phyloP scores from a whole-genome alignment of 78 protist genomes.

The Polysphondylium violaceum region DNA sequence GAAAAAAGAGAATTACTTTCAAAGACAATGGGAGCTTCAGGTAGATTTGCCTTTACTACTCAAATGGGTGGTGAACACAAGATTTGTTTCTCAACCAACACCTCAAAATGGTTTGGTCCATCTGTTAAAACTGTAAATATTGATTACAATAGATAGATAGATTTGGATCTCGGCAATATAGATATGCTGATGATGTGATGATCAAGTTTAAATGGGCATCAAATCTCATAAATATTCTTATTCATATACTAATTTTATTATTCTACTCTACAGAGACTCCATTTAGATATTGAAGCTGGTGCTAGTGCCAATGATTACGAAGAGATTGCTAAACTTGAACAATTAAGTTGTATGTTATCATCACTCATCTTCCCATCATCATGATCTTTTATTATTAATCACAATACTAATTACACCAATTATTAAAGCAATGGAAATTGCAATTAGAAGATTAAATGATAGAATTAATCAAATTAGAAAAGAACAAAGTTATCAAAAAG shows the following conservation, averaged over 20 bases:
- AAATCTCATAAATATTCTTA: neutral
- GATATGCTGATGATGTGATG: neutral
- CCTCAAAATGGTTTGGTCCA: slow-evolving; percentile 83
- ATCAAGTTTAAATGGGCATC: neutral
- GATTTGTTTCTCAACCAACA: slow-evolving; percentile 62
- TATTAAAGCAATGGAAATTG: slow-evolving; percentile 49
- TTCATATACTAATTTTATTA: neutral
- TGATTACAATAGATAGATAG: too few species aligned
- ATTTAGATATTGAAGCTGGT: slow-evolving; percentile 77
- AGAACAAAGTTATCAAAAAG: slow-evolving; percentile 82
- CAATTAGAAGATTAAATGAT: slow-evolving; percentile 67
- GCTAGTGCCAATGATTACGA: slow-evolving; percentile 79
- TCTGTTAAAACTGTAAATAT: slow-evolving; percentile 56
- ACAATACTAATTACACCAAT: neutral
- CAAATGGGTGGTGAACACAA: slow-evolving; percentile 79
- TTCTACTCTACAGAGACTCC: slow-evolving; percentile 40
- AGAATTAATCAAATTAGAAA: slow-evolving; percentile 78
- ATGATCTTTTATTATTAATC: neutral
- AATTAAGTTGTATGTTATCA: slow-evolving; percentile 36
- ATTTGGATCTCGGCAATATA: too few species aligned
- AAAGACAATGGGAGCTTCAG: slow-evolving; percentile 44
- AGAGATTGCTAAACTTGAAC: slow-evolving; percentile 76
- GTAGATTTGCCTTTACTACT: slow-evolving; percentile 70
- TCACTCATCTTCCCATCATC: neutral
- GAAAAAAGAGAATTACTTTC: slow-evolving; percentile 37